phyloP scores from a whole-genome alignment of 169 alveolate genomes.

The Eimeria falciformis region DNA sequence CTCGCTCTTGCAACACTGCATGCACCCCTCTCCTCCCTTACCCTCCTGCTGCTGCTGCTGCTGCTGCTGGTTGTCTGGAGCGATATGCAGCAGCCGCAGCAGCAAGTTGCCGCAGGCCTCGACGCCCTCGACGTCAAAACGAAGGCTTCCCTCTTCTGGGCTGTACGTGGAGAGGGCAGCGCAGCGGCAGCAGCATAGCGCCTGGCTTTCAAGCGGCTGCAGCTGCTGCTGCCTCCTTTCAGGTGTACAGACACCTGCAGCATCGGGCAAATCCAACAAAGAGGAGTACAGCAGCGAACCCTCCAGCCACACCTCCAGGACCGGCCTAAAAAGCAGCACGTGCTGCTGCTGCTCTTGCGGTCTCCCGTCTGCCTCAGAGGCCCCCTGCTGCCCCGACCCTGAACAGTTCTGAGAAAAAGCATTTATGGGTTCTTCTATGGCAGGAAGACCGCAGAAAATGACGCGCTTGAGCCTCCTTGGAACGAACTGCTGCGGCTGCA shows the following conservation, averaged over 20 bases:
- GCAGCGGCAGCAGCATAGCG: conserved; percentile 7
- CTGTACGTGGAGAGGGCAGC: conserved; percentile 41
- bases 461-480: conserved; percentile 43
- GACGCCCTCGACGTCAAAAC: conserved; percentile 48
- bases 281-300: conserved; percentile 50
- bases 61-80: background rate
- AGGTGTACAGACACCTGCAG: background rate
- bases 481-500: conserved; percentile 14
- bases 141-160: conserved; percentile 41
- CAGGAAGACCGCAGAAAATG: conserved; percentile 60
- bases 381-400: background rate
- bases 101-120: conserved; percentile 46
- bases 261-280: background rate
- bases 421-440: background rate
- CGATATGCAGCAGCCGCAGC: conserved; percentile 59
- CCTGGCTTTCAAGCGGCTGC: conserved; percentile 9
- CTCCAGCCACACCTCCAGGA: conserved; percentile 65
- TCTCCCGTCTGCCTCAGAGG: background rate
- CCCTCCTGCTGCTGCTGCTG: conserved; percentile 6
- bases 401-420: background rate
- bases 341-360: conserved; percentile 25
- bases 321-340: conserved; percentile 55
- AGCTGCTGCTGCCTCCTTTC: background rate
- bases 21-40: background rate
- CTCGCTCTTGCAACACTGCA: background rate